Conservation (phyloP, 257 asterid species). For the Solanum pinnatisectum region DNA sequence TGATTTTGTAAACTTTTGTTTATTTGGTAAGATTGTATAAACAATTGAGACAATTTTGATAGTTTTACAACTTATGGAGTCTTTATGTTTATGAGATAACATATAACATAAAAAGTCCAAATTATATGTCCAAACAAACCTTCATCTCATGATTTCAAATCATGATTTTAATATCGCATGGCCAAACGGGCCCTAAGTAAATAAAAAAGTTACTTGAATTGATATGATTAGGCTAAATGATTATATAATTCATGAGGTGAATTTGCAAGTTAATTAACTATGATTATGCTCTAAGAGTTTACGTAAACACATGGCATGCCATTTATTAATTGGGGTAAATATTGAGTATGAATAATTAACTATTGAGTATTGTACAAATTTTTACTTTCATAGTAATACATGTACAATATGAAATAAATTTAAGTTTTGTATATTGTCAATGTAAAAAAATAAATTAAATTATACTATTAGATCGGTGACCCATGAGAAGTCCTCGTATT, state of each 20-base stretch:
- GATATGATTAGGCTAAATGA: not conserved
- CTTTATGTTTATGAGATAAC: no score
- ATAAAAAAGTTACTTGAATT: not conserved
- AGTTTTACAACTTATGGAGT: no score
- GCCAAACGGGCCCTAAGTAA: no score
- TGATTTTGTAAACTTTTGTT: no score
- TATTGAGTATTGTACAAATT: no score
- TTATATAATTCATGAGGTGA: not conserved
- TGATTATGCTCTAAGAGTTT: not conserved
- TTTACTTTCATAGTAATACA: not conserved
- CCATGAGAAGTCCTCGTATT: fast-evolving
- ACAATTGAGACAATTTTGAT: no score
- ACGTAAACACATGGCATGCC: not conserved
- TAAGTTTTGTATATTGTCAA: not conserved
- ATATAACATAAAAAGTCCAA: no score
- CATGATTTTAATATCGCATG: no score
- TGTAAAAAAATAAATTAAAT: not conserved
- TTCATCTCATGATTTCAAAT: no score
- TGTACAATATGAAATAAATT: not conserved
- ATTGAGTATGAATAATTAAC: no score
- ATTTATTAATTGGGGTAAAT: not conserved
- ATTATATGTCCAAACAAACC: no score
- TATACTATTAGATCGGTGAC: not conserved
- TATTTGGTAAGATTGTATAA: no score
- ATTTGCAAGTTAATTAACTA: not conserved